Evolutionary conservation across 2,329 filamentous ascomycete genomes (phyloP).

Genomic region (Fusarium austroafricanum): DNA sequence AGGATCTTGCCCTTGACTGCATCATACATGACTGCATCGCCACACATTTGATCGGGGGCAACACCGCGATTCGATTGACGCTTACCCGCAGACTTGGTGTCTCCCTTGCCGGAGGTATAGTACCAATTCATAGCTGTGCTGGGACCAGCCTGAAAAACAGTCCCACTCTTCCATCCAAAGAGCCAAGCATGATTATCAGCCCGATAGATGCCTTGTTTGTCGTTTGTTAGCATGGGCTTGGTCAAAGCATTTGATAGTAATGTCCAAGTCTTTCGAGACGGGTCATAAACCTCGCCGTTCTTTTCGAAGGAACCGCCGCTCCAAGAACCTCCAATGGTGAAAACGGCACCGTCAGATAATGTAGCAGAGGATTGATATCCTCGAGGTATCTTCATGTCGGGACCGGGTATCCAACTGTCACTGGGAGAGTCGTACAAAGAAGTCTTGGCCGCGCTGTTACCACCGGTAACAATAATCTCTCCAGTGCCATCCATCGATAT

Average conservation of each 20-base stretch:
- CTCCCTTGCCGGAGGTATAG: slow-evolving; percentile 49
- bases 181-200: slow-evolving; percentile 47
- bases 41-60: slow-evolving; percentile 64
- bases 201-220: slow-evolving; percentile 55
- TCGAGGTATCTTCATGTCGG: slow-evolving; percentile 19
- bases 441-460: slow-evolving; percentile 60
- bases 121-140: slow-evolving; percentile 68
- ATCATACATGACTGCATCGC: slow-evolving; percentile 68
- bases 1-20: slow-evolving; percentile 68
- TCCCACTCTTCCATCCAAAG: slow-evolving; percentile 56
- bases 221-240: slow-evolving; percentile 59
- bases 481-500: slow-evolving; percentile 62
- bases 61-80: slow-evolving; percentile 49
- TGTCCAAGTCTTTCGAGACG: slow-evolving; percentile 17
- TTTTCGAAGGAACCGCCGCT: slow-evolving; percentile 16
- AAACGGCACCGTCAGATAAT: slow-evolving; percentile 16
- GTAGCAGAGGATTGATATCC: slow-evolving; percentile 30
- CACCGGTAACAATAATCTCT: slow-evolving; percentile 65
- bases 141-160: slow-evolving; percentile 66
- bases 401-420: slow-evolving; percentile 19
- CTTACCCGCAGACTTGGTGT: slow-evolving; percentile 34
- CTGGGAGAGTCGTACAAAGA: slow-evolving; percentile 56
- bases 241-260: slow-evolving; percentile 51
- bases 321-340: slow-evolving; percentile 34
- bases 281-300: slow-evolving; percentile 28